Evolutionary conservation across 106 monocot species (phyloP).

Genomic region (Dendrobium chrysotoxum): DNA sequence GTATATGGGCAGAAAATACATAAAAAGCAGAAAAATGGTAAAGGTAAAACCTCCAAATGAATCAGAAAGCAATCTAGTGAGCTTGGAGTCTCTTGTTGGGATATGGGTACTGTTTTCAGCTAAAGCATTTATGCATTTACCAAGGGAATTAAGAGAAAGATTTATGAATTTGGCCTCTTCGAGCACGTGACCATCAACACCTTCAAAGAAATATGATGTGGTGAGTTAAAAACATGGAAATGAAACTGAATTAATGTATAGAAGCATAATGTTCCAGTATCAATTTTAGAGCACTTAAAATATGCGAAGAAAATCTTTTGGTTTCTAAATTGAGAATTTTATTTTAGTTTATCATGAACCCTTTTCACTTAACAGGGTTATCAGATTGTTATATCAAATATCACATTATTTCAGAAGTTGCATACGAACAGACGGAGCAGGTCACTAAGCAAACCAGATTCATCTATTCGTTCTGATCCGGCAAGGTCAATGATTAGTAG

Average conservation of each 20-base stretch:
- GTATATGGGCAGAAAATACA: background rate
- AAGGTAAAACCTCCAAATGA: constrained; percentile 59
- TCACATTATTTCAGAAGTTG: background rate
- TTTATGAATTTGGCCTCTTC: constrained; percentile 78
- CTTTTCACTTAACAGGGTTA: background rate
- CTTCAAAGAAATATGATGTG: constrained; percentile 21
- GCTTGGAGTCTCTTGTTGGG: constrained; percentile 67
- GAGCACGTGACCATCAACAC: constrained; percentile 68
- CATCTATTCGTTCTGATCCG: constrained; percentile 64
- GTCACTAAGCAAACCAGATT: constrained; percentile 38
- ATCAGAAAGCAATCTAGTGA: constrained; percentile 64
- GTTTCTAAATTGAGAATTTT: background rate
- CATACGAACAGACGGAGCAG: background rate
- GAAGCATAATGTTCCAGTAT: background rate
- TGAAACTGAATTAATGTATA: background rate
- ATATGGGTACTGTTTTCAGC: constrained; percentile 71
- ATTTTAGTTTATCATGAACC: background rate
- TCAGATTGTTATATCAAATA: background rate
- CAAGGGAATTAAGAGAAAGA: constrained; percentile 62
- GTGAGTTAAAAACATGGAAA: background rate
- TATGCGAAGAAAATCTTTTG: background rate
- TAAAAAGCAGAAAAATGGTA: background rate
- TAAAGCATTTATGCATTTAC: constrained; percentile 75
- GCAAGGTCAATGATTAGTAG: constrained; percentile 70
- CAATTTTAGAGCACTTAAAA: background rate